Conservation (phyloP, 2,329 filamentous ascomycete genomes). For the Phialophora tarda region DNA sequence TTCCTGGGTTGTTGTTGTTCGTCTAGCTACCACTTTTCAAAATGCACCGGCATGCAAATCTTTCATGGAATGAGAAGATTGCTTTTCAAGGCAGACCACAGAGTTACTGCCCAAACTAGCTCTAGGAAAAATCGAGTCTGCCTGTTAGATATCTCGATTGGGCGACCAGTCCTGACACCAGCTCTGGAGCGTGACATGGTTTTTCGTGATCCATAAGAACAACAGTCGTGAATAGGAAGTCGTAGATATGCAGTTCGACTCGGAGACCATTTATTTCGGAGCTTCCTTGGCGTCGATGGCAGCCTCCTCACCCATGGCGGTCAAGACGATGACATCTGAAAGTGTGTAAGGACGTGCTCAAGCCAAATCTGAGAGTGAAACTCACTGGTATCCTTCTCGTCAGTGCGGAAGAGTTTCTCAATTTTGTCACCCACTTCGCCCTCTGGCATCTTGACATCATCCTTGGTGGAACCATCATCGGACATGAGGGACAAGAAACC, state of each 20-base stretch:
- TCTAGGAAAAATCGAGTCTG: slow-evolving; percentile 27
- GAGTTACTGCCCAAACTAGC: slow-evolving; percentile 31
- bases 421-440: slow-evolving; percentile 89
- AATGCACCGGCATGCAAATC: slow-evolving; percentile 31
- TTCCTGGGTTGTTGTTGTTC: slow-evolving; percentile 32
- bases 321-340: slow-evolving; percentile 86
- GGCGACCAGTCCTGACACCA: slow-evolving; percentile 27
- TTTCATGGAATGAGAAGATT: slow-evolving; percentile 26
- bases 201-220: slow-evolving; percentile 31
- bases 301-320: slow-evolving; percentile 93
- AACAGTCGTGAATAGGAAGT: slow-evolving; percentile 28
- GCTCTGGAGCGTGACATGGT: slow-evolving; percentile 23
- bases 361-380: slow-evolving; percentile 27
- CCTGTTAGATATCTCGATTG: slow-evolving; percentile 29
- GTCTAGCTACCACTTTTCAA: slow-evolving; percentile 36
- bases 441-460: slow-evolving; percentile 92
- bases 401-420: slow-evolving; percentile 73
- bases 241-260: slow-evolving; percentile 19
- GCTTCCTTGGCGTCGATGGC: slow-evolving; percentile 95
- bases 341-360: slow-evolving; percentile 20
- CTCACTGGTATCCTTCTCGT: slow-evolving; percentile 95
- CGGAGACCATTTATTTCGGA: slow-evolving; percentile 52
- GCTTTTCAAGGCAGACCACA: slow-evolving; percentile 31
- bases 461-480: slow-evolving; percentile 84
- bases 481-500: slow-evolving; percentile 93